Percentiles rank a stretch among this genome's conserved stretches.
Evolutionary conservation across 129 eudicot genomes (phyloP).

Genomic region (Flaveria bidentis): DNA sequence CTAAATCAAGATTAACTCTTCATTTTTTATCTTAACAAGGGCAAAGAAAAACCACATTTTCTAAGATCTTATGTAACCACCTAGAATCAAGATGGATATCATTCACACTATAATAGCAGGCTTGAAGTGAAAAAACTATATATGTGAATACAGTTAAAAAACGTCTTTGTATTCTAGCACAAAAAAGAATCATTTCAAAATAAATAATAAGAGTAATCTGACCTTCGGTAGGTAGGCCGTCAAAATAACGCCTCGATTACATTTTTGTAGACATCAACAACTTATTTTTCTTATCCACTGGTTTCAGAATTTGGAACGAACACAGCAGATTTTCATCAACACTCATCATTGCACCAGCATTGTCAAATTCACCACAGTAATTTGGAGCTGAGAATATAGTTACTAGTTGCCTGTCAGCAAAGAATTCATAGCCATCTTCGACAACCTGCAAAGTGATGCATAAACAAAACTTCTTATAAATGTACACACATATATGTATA

Average conservation of each 20-base stretch:
- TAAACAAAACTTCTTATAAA: background rate
- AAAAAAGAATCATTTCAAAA: slow-evolving; percentile 15
- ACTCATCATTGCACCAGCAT: slow-evolving; percentile 93
- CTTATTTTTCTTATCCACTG: slow-evolving; percentile 80
- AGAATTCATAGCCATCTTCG: slow-evolving; percentile 90
- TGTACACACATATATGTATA: background rate
- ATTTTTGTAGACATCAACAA: slow-evolving; percentile 65
- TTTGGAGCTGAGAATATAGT: slow-evolving; percentile 84
- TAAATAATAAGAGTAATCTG: slow-evolving; percentile 13
- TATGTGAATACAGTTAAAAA: background rate
- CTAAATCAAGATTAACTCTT: too few relatives aligned
- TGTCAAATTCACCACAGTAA: slow-evolving; percentile 90
- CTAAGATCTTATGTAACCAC: background rate
- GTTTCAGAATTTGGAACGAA: slow-evolving; percentile 88
- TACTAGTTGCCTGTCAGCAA: slow-evolving; percentile 87
- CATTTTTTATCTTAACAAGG: background rate
- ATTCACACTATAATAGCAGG: background rate
- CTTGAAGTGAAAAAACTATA: background rate
- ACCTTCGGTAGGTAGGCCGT: slow-evolving; percentile 37
- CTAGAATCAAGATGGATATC: background rate
- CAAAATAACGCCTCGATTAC: slow-evolving; percentile 35
- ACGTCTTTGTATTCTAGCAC: background rate
- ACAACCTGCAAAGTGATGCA: slow-evolving; percentile 53
- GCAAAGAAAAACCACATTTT: background rate
- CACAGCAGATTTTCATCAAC: slow-evolving; percentile 79